Evolutionary conservation across 495 filamentous ascomycete genomes (phyloP), one percentile per base, ranked within the genome.

Genomic region (Margaritispora aquatica): DNA sequence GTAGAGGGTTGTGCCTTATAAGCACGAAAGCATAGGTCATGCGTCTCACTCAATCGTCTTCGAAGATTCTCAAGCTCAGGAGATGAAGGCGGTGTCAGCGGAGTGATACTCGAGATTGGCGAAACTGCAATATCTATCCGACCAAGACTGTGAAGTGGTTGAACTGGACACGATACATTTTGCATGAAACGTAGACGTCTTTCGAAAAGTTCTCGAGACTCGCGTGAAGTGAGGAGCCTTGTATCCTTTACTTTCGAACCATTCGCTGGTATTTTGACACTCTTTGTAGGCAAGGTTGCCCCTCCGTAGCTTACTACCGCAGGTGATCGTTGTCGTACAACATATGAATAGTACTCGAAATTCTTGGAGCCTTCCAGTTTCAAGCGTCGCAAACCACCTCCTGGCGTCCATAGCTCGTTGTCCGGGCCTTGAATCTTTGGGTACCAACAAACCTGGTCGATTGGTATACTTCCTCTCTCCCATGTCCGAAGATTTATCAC

Each of bases 381-480:
- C 17, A 26, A n/a, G 24, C 52, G 55, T 38, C 70, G 63, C 11
- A 63, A 58, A 19, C 55, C 63, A 9, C 71, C 68, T 54, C 69
- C 69, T 9, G 70, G 24, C 0, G 69, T 73, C 56, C 68, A 74
- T 29, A 71, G 46, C 2, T 59, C 57, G 20, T 48, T 51, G 21
- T 69, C 36, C 1, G 66, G 60, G 0, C 65, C 66, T 53, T 61
- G 54, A 34, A 60, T 55, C 51, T 46, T 62, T 20, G 71, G 69
- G 36, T 66, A 58, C 71, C 71, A 74, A 48, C 68, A 73, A 24
- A 73, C 62, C 11, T 65, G 61, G 7, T 64, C 34, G 24, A 69
- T 58, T 3, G 52, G 24, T 26, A 64, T 61, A 0, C 21, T 54
- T 3, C 56, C 61, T 2, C 34, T 50, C 48, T 71, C 48, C 21